These are phyloP conservation scores for Backusella westeae DNA, from an alignment of 192 early-diverging fungal genomes.

Conservation along the genomic window DNA sequence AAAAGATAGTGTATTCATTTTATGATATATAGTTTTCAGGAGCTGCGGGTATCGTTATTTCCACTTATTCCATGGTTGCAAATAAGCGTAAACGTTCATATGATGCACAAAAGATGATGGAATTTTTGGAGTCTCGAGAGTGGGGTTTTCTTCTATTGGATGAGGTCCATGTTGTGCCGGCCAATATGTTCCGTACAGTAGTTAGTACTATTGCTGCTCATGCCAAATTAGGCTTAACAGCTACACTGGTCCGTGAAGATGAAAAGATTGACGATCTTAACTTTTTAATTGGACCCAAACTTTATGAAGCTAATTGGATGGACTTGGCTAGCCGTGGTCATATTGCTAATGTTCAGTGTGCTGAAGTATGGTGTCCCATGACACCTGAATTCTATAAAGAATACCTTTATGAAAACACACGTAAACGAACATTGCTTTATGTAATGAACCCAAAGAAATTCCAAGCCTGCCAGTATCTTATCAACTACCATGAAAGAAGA, in stretches of 20 bases:
- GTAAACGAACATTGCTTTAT: conserved; percentile 85
- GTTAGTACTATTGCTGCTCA: conserved; percentile 91
- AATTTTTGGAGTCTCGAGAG: conserved; percentile 84
- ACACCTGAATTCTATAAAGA: conserved; percentile 94
- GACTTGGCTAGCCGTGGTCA: conserved; percentile 95
- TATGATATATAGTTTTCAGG: conserved; percentile 62
- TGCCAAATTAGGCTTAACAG: conserved; percentile 90
- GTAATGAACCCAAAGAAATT: conserved; percentile 99
- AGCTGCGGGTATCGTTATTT: conserved; percentile 90
- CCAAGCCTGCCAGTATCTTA: conserved; percentile 96
- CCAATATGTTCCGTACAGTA: conserved; percentile 93
- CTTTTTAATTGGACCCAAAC: conserved; percentile 97
- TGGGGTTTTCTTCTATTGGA: conserved; percentile 98
- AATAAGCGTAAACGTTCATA: conserved; percentile 90
- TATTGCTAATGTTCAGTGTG: conserved; percentile 98
- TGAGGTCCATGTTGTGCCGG: conserved; percentile 98
- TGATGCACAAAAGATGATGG: conserved; percentile 94
- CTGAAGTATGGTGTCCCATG: conserved; percentile 99
- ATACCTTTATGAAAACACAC: conserved; percentile 78
- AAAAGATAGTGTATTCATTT: not conserved
- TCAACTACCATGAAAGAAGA: conserved; percentile 85
- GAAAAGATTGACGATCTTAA: conserved; percentile 97
- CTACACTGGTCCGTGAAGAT: conserved; percentile 97
- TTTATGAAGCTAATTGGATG: conserved; percentile 99
- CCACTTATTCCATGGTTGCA: conserved; percentile 97